A percentile compares a stretch with the other conserved stretches of the same genome.
phyloP scores from a whole-genome alignment of 2,329 filamentous ascomycete genomes.

The Monascus ruber region DNA sequence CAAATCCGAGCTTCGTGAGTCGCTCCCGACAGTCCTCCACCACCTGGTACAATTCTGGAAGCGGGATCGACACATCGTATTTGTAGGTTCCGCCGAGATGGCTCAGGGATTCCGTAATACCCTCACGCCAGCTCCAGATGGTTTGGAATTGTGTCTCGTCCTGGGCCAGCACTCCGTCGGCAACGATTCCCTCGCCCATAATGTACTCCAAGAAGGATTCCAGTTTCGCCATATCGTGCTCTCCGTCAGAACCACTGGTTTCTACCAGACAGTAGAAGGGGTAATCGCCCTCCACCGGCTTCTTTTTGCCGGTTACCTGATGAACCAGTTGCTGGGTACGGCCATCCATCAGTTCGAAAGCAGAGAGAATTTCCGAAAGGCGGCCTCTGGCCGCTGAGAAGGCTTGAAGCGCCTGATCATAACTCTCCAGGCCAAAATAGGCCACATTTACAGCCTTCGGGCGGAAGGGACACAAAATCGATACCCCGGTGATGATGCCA shows the following conservation, averaged over 20 bases:
- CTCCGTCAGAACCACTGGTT: slow-evolving; percentile 86
- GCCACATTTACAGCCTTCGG: slow-evolving; percentile 87
- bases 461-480: slow-evolving; percentile 78
- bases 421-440: slow-evolving; percentile 83
- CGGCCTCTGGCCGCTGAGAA: slow-evolving; percentile 84
- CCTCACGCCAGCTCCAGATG: slow-evolving; percentile 88
- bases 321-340: slow-evolving; percentile 68
- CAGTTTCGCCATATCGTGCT: slow-evolving; percentile 88
- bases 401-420: slow-evolving; percentile 73
- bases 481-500: slow-evolving; percentile 83
- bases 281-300: slow-evolving; percentile 70
- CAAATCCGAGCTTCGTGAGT: slow-evolving; percentile 60
- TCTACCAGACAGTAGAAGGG: slow-evolving; percentile 96
- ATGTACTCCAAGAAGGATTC: slow-evolving; percentile 83
- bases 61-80: slow-evolving; percentile 91
- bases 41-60: slow-evolving; percentile 73
- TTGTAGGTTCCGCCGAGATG: slow-evolving; percentile 96
- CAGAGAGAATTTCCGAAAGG: slow-evolving; percentile 88
- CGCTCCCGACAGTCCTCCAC: slow-evolving; percentile 74
- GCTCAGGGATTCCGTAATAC: slow-evolving; percentile 76
- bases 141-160: slow-evolving; percentile 79
- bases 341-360: slow-evolving; percentile 94
- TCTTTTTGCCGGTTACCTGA: slow-evolving; percentile 61
- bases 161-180: slow-evolving; percentile 83
- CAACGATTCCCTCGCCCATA: slow-evolving; percentile 75